Evolutionary conservation across 1,284 basidiomycete species (phyloP).

Genomic region (Fomitopsis betulina): DNA sequence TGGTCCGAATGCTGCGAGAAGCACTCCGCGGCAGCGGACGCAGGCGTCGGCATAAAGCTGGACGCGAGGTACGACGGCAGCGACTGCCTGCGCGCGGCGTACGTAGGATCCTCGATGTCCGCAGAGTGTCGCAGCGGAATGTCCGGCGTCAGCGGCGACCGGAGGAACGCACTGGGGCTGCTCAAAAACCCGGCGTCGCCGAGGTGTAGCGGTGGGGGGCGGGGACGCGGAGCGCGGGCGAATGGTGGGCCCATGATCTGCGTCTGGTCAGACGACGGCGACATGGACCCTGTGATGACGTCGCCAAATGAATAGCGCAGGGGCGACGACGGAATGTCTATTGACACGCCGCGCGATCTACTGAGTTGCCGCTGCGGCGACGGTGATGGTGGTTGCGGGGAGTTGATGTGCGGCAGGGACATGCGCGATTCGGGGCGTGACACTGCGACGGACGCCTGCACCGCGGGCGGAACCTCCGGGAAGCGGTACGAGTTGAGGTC

Average conservation of each 20-base stretch:
- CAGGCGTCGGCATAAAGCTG: constrained; percentile 12
- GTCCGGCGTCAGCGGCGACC: constrained; percentile 6
- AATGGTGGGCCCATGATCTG: background rate
- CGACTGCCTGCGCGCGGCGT: constrained; percentile 14
- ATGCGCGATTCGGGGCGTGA: background rate
- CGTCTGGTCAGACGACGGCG: background rate
- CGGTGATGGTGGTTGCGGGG: constrained; percentile 2
- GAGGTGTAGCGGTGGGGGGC: constrained; percentile 18
- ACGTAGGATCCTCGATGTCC: constrained; percentile 2
- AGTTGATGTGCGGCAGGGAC: background rate
- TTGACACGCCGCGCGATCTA: background rate
- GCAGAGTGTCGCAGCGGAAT: background rate
- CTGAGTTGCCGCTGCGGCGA: background rate
- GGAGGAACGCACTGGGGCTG: constrained; percentile 5
- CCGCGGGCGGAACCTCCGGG: constrained; percentile 1
- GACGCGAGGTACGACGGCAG: constrained; percentile 22
- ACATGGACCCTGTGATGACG: background rate
- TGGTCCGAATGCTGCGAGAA: background rate
- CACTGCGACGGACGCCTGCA: background rate
- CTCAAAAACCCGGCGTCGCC: constrained; percentile 5
- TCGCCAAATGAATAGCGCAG: background rate
- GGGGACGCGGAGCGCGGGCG: constrained; percentile 5
- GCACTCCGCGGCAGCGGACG: background rate
- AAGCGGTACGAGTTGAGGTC: constrained; percentile 2
- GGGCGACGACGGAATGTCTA: background rate